These are phyloP conservation scores for Cladosporium phlei DNA, from an alignment of 2,329 filamentous ascomycete genomes.

Conservation along the genomic window DNA sequence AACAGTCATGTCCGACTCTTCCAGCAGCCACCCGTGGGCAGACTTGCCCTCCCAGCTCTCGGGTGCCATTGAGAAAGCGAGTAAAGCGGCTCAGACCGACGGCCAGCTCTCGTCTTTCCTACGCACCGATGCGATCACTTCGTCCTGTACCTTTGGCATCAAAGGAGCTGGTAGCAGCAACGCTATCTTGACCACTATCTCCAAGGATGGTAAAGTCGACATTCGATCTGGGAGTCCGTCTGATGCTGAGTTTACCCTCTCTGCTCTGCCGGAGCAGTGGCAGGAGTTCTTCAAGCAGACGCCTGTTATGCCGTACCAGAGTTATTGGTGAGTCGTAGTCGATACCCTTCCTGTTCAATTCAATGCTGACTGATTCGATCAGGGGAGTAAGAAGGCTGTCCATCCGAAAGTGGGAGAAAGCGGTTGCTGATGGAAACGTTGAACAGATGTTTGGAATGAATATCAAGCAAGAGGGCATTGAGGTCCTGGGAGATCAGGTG, in stretches of 20 bases:
- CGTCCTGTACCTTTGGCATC: constrained; percentile 30
- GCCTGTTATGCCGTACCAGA: constrained; percentile 42
- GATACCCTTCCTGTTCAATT: background rate
- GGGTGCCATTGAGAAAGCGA: constrained; percentile 24
- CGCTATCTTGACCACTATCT: constrained; percentile 27
- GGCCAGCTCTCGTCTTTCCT: constrained; percentile 30
- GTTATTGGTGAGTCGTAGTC: constrained; percentile 37
- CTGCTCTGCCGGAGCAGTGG: constrained; percentile 43
- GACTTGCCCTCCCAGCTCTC: constrained; percentile 26
- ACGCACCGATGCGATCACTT: constrained; percentile 27
- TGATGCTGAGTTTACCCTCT: constrained; percentile 35
- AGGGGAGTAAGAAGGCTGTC: constrained; percentile 13
- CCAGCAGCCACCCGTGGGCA: constrained; percentile 24
- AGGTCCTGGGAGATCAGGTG: constrained; percentile 42
- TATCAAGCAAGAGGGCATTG: constrained; percentile 45
- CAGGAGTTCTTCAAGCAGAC: constrained; percentile 43
- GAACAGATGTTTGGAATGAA: constrained; percentile 40
- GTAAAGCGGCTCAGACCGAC: constrained; percentile 25
- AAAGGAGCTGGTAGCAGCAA: constrained; percentile 27
- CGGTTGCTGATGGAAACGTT: constrained; percentile 5
- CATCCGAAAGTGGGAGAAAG: constrained; percentile 6
- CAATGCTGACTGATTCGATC: background rate
- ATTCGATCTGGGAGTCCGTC: constrained; percentile 23
- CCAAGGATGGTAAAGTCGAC: constrained; percentile 27
- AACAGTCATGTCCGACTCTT: constrained; percentile 6